Conservation (phyloP, 2,329 filamentous ascomycete genomes). For the Aspergillus fischeri region DNA sequence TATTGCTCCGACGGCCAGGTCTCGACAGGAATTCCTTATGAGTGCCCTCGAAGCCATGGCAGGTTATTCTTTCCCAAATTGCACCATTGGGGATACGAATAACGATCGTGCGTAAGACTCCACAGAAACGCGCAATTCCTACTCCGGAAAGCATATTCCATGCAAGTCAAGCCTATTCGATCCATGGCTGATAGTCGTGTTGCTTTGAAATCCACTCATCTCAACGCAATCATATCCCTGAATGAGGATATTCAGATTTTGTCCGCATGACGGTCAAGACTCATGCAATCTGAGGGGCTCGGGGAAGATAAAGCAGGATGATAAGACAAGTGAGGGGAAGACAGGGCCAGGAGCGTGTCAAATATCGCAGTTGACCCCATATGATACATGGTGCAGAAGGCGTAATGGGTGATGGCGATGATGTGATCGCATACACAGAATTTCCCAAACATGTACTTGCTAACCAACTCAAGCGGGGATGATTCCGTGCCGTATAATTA, state of each 20-base stretch:
- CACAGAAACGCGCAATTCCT: not conserved
- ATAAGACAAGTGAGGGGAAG: slow-evolving; percentile 4
- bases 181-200: not conserved
- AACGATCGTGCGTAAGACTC: not conserved
- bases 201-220: not conserved
- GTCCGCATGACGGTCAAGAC: not conserved
- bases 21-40: not conserved
- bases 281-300: not conserved
- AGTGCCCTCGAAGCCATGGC: not conserved
- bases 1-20: not conserved
- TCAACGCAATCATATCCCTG: slow-evolving; percentile 19
- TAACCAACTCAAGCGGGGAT: not conserved
- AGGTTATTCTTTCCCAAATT: no score
- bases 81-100: not conserved
- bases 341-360: slow-evolving; percentile 4
- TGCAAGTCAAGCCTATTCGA: no score
- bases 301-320: slow-evolving; percentile 1
- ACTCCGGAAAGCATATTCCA: not conserved
- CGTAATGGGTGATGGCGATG: slow-evolving; percentile 28
- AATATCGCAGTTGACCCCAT: not conserved
- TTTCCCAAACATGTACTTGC: not conserved
- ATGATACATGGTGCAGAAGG: slow-evolving; percentile 13
- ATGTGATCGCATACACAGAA: slow-evolving; percentile 23
- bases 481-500: not conserved
- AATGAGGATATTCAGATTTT: slow-evolving; percentile 20